Conservation (phyloP, 164 flowering plant species). For the Chimonanthus praecox region DNA sequence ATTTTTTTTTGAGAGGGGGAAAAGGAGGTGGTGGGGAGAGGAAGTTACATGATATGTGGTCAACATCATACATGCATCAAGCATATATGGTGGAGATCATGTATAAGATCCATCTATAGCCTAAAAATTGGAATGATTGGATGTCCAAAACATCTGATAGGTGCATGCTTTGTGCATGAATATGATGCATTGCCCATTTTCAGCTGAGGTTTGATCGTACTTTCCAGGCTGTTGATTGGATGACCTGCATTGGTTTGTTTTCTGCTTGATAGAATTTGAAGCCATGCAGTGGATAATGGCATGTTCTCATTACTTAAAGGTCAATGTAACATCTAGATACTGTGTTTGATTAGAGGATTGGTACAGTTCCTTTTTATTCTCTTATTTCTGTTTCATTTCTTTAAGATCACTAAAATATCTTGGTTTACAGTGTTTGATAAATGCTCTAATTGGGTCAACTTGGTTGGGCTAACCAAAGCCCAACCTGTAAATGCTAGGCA, state of each 20-base stretch:
- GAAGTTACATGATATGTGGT: too few species aligned
- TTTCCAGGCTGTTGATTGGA: neutral
- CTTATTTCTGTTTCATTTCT: too few species aligned
- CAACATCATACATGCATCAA: too few species aligned
- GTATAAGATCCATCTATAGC: neutral
- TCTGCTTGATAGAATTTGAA: neutral
- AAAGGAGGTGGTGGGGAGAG: too few species aligned
- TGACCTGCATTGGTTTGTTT: neutral
- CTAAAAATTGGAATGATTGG: neutral
- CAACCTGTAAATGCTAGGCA: too few species aligned
- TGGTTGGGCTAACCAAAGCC: neutral
- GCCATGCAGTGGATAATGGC: neutral
- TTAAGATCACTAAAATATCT: too few species aligned
- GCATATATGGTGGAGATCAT: too few species aligned
- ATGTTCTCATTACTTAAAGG: neutral
- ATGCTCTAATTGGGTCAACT: neutral
- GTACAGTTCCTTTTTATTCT: too few species aligned
- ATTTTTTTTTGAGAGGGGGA: too few species aligned
- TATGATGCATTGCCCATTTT: neutral
- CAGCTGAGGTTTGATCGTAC: neutral
- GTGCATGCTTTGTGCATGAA: neutral
- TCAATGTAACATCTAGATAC: too few species aligned
- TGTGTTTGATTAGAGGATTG: too few species aligned
- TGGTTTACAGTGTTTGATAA: too few species aligned
- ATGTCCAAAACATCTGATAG: neutral